Base-by-base conservation (phyloP, 768 basidiomycete genomes). In the Amanita pseudoporphyria region DNA sequence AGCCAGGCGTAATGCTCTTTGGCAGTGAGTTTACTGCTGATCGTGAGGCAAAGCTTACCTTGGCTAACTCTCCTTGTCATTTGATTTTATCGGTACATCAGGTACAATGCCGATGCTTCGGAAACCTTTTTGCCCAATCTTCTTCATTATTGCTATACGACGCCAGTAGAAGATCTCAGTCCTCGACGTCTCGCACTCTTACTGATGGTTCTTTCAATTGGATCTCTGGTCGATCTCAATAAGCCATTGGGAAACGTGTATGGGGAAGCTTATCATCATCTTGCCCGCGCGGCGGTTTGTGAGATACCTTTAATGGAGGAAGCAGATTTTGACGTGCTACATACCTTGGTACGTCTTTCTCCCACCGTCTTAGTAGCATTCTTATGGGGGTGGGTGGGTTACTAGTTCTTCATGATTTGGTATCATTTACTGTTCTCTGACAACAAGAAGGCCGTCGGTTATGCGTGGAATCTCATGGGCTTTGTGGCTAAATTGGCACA, bases 391-490 rank as follows among this genome's bases (percentile, higher is more conserved):
- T n/a, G n/a, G n/a, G n/a, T n/a, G 18, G n/a, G 9, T 24, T 51
- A 30, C 19, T 37, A 74, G 68, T 76, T 76, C 58, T 82, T 81
- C 60, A 84, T 83, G 82, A 74, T 81, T 32, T 84, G 82, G 78
- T 85, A 82, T 58, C 77, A 84, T 48, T 69, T 84, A 16, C 79
- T 83, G 54, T 85, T 84, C 54, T 84, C 82, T 12, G 81, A 84
- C 59, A 80, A 84, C 60, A 82, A 77, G 53, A 81, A 82, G 54
- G 82, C 81, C 0, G 73, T 82, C 10, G 80, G 82, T 13, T 82
- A 84, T 52, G 82, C 83, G 14, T 87, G 83, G 83, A 82, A 82
- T 51, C 66, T 85, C 37, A 80, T 86, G 78, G 84, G 84, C 16
- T 79, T 87, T 49, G 75, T 82, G 7, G 78, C 79, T 26, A 86